A percentile compares a stretch with the other conserved stretches of the same genome.
phyloP scores from a whole-genome alignment of 2,329 filamentous ascomycete species.

The Neurospora sp. region DNA sequence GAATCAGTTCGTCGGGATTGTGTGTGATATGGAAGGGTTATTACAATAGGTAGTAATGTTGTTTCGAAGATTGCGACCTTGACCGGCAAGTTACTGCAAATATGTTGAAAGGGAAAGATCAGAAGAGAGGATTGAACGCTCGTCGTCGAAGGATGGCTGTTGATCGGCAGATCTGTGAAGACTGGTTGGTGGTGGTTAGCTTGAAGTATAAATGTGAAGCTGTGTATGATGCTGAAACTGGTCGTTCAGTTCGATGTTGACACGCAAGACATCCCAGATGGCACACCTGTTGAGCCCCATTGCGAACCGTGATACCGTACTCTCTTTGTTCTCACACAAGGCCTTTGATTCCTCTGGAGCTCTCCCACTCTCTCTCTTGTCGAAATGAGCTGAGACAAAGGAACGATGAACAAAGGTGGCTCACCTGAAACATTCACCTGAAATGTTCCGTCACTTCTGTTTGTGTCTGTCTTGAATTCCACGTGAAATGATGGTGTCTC shows the following conservation, averaged over 20 bases:
- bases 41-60: neutral
- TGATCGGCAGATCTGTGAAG: neutral
- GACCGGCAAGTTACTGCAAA: neutral
- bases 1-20: neutral
- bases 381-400: neutral
- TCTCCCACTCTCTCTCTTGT: neutral
- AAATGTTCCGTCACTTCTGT: neutral
- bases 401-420: neutral
- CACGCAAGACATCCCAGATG: neutral
- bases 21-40: neutral
- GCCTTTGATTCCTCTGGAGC: neutral
- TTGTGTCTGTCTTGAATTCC: neutral
- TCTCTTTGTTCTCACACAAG: neutral
- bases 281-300: neutral
- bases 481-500: neutral
- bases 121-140: neutral
- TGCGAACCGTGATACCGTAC: neutral
- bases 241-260: neutral
- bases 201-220: neutral
- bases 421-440: neutral
- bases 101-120: neutral
- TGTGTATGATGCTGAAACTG: neutral
- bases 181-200: neutral
- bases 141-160: neutral
- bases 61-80: neutral